Evolutionary conservation across 371 early-diverging fungal genomes (phyloP), one percentile per base, ranked within the genome.

Genomic region (Amoeboradix gromovi): DNA sequence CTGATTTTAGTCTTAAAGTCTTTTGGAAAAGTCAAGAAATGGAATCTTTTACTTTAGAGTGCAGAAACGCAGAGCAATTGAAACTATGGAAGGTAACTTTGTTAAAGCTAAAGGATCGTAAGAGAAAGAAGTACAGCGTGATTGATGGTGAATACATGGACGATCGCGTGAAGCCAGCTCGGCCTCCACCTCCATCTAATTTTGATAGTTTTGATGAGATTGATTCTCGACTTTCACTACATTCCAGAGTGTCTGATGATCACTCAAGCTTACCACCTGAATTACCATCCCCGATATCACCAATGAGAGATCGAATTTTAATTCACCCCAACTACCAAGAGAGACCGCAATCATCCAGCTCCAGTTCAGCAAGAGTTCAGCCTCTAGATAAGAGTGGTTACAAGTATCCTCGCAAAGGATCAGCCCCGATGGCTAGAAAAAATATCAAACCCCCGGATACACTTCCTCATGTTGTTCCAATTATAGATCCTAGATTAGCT

Each of bases 31-130:
- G 84, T 66, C 78, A 81, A 22, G 86, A 85, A 5, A 79, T 85
- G 73, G 29, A 90, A 68, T 81, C 84, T 66, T 87, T 96, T 72
- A 83, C 85, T 31, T 75, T 94, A n/a, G 83, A 83, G 68, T 88
- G 89, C 75, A 79, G 89, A 28, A 88, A 89, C 70, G 87, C 86
- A 71, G 96, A 96, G 71, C 91, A 92, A 74, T 81, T 89, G 28
- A 84, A 82, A 67, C 77, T 86, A 69, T 96, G 97, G 95, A 83
- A 85, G 74, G 74, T 76, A 27, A 80, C 87, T 0, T 72, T 90
- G 65, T 12, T 12, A 12, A 48, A 48, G 22, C 5, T 48, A 22
- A 48, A 48, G 48, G 48, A 48, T 12, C 5, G 48, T 12, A 22
- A 5, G 22, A 5, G 48, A 12, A 48, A 48, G 22, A 48, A 5